A percentile compares a stretch with the other conserved stretches of the same genome.
Conservation (phyloP, 2,329 filamentous ascomycete genomes). For the Fusarium chuoi region DNA sequence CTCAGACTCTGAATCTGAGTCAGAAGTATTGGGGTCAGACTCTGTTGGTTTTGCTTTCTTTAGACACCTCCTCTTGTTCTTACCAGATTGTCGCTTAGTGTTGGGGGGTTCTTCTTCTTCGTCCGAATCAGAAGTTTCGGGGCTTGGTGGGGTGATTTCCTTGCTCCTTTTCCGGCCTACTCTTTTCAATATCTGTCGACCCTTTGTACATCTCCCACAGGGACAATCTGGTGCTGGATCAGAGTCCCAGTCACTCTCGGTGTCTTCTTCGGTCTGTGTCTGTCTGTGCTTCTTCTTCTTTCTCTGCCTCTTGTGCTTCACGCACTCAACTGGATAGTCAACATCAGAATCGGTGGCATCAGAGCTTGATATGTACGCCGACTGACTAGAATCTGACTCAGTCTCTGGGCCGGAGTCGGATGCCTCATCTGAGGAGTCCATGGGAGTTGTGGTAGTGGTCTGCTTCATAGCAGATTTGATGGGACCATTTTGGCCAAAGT, state of each 20-base stretch:
- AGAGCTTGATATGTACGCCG: conserved; percentile 24
- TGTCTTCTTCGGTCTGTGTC: conserved; percentile 14
- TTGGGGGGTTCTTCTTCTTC: conserved; percentile 34
- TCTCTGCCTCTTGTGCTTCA: conserved; percentile 17
- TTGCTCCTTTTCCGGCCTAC: conserved; percentile 35
- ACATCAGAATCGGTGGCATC: conserved; percentile 30
- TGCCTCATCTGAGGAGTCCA: conserved; percentile 37
- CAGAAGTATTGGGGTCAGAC: conserved; percentile 40
- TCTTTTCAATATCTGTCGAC: conserved; percentile 35
- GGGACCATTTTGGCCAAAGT: conserved; percentile 37
- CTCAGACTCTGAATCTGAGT: conserved; percentile 28
- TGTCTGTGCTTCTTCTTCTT: conserved; percentile 29
- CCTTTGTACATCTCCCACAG: conserved; percentile 42
- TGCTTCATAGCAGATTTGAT: conserved; percentile 42
- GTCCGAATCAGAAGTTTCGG: conserved; percentile 30
- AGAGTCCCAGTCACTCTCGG: conserved; percentile 45
- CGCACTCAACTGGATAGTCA: conserved; percentile 26
- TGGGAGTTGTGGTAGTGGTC: conserved; percentile 23
- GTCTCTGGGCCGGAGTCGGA: conserved; percentile 35
- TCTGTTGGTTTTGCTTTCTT: conserved; percentile 39
- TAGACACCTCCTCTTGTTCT: conserved; percentile 31
- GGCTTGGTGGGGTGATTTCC: conserved; percentile 1
- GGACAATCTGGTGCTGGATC: conserved; percentile 50
- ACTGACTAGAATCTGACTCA: conserved; percentile 39
- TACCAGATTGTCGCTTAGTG: conserved; percentile 32